phyloP scores from a whole-genome alignment of 2,329 filamentous ascomycete species.

The Alternaria infectoria region DNA sequence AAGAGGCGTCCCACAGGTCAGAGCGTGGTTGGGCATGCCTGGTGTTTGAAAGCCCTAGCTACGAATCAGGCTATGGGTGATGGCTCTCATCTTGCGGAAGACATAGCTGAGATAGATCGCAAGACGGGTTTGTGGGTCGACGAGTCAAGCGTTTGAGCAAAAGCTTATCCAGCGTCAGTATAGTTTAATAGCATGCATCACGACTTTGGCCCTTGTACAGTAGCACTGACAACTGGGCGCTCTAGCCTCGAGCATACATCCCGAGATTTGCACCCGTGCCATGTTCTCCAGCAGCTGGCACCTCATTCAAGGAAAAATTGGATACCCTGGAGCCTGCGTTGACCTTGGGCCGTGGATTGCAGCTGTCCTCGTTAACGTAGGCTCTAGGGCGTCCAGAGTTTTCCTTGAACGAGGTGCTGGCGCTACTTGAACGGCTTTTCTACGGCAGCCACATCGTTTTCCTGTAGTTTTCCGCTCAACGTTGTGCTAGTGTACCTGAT shows the following conservation, averaged over 20 bases:
- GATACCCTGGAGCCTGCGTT: neutral
- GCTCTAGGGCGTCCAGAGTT: neutral
- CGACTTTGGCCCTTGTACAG: neutral
- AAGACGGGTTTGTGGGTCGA: neutral
- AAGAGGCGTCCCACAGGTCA: constrained; percentile 50
- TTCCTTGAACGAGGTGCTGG: neutral
- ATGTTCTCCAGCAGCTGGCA: neutral
- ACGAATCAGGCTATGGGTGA: neutral
- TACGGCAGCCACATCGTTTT: neutral
- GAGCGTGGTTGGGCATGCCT: constrained; percentile 56
- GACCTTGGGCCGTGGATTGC: neutral
- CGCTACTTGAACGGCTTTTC: neutral
- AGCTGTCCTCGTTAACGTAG: neutral
- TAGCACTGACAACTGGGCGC: neutral
- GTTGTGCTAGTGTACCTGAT: neutral
- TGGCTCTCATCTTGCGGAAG: neutral
- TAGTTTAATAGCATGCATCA: constrained; percentile 7
- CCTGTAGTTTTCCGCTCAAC: neutral
- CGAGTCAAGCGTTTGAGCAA: neutral
- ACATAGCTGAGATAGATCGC: neutral
- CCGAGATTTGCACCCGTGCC: neutral
- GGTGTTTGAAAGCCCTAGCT: constrained; percentile 41
- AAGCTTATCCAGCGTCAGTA: constrained; percentile 1
- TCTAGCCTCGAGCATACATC: neutral
- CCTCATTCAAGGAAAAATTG: neutral